phyloP scores from a whole-genome alignment of 2,329 filamentous ascomycete species.

The Blumeria graminis region DNA sequence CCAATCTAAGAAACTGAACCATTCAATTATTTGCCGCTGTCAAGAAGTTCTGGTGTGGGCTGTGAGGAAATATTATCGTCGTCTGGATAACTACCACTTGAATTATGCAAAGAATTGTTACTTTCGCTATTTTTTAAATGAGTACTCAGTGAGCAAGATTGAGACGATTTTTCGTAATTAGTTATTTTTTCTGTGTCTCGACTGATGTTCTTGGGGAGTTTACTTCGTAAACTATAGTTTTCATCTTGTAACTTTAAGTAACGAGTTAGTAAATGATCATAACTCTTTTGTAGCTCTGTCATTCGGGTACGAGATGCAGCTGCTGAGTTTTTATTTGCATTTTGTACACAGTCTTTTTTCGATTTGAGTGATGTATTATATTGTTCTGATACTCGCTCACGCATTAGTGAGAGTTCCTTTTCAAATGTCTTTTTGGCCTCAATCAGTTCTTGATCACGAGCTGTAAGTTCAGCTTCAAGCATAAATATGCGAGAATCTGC shows the following conservation, averaged over 20 bases:
- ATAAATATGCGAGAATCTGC: constrained; percentile 33
- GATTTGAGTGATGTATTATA: background rate
- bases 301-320: constrained; percentile 16
- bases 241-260: constrained; percentile 25
- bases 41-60: too few species aligned
- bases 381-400: background rate
- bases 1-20: too few species aligned
- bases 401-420: constrained; percentile 20
- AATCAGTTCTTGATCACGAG: constrained; percentile 25
- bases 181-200: too few species aligned
- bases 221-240: constrained; percentile 6
- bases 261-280: constrained; percentile 23
- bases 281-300: constrained; percentile 24
- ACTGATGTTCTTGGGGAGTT: background rate
- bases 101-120: too few species aligned
- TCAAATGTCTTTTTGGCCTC: constrained; percentile 20
- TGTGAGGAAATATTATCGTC: too few species aligned
- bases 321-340: constrained; percentile 4
- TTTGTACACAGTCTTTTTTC: background rate
- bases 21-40: too few species aligned
- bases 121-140: too few species aligned
- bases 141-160: too few species aligned
- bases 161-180: too few species aligned
- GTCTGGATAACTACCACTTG: too few species aligned
- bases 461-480: constrained; percentile 30